phyloP scores from a whole-genome alignment of 2,329 filamentous ascomycete genomes.

The Clonostachys chloroleuca region DNA sequence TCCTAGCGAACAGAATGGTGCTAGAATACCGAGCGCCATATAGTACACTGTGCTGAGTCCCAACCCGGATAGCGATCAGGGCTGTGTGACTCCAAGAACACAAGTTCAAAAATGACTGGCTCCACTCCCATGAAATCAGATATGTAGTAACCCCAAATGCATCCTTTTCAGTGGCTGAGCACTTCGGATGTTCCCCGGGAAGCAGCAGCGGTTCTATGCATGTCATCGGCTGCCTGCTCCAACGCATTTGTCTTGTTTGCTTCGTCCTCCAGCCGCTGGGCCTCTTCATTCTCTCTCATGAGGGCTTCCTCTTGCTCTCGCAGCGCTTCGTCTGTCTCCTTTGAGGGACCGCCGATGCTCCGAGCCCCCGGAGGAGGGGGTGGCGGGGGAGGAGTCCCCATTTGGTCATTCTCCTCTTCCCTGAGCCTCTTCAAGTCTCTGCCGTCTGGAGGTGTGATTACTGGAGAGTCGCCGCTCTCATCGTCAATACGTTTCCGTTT shows the following conservation, averaged over 20 bases:
- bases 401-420: conserved; percentile 28
- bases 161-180: conserved; percentile 6
- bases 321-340: conserved; percentile 36
- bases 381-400: conserved; percentile 29
- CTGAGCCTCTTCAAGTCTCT: conserved; percentile 44
- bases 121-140: too few relatives aligned
- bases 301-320: conserved; percentile 46
- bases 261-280: conserved; percentile 45
- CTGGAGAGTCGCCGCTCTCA: conserved; percentile 29
- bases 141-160: too few relatives aligned
- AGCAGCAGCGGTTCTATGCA: conserved; percentile 13
- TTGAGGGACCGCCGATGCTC: conserved; percentile 6
- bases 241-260: conserved; percentile 21
- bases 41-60: too few relatives aligned
- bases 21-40: too few relatives aligned
- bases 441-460: conserved; percentile 46
- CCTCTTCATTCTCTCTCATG: conserved; percentile 49
- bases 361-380: conserved; percentile 37
- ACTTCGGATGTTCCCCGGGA: conserved; percentile 8
- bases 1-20: too few relatives aligned
- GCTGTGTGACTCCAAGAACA: too few relatives aligned
- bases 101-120: too few relatives aligned
- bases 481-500: conserved; percentile 60
- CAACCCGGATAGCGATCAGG: too few relatives aligned
- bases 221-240: conserved; percentile 13